These are phyloP conservation scores for Harringtonia lauricola DNA, from an alignment of 2,329 filamentous ascomycete genomes.

Conservation along the genomic window DNA sequence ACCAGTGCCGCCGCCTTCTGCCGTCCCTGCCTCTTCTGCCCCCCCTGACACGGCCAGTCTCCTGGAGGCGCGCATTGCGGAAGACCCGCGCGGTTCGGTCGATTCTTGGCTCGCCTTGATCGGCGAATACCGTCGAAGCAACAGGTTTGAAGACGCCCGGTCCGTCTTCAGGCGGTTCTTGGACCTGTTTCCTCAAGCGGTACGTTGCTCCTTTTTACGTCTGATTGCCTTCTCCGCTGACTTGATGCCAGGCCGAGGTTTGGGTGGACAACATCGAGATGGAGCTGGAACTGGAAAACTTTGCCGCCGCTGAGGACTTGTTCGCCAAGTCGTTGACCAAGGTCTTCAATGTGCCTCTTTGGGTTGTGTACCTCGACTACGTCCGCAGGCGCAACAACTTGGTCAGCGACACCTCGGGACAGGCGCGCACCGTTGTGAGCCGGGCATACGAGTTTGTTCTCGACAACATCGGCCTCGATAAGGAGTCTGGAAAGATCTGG, in stretches of 20 bases:
- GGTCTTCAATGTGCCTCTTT: conserved; percentile 75
- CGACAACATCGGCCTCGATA: conserved; percentile 79
- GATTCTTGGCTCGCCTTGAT: conserved; percentile 88
- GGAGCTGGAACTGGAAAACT: conserved; percentile 80
- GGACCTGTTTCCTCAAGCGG: conserved; percentile 77
- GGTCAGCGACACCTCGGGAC: conserved; percentile 66
- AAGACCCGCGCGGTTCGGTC: conserved; percentile 86
- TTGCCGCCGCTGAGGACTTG: conserved; percentile 67
- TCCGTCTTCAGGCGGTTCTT: conserved; percentile 78
- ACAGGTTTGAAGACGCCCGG: conserved; percentile 72
- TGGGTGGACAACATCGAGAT: conserved; percentile 85
- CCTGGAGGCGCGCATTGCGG: conserved; percentile 81
- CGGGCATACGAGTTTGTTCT: conserved; percentile 90
- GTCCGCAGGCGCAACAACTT: conserved; percentile 86
- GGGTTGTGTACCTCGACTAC: conserved; percentile 91
- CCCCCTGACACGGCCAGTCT: conserved; percentile 61
- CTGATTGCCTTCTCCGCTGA: background rate
- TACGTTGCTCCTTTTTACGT: conserved; percentile 48
- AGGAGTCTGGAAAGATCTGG: conserved; percentile 84
- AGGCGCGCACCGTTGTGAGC: conserved; percentile 67
- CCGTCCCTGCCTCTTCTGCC: conserved; percentile 16
- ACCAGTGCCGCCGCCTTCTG: conserved; percentile 8
- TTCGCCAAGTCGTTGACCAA: conserved; percentile 68
- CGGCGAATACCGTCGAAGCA: conserved; percentile 68
- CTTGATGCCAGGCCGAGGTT: conserved; percentile 63